These are phyloP conservation scores for Firmiana major DNA, from an alignment of 345 rosid species.

Conservation along the genomic window DNA sequence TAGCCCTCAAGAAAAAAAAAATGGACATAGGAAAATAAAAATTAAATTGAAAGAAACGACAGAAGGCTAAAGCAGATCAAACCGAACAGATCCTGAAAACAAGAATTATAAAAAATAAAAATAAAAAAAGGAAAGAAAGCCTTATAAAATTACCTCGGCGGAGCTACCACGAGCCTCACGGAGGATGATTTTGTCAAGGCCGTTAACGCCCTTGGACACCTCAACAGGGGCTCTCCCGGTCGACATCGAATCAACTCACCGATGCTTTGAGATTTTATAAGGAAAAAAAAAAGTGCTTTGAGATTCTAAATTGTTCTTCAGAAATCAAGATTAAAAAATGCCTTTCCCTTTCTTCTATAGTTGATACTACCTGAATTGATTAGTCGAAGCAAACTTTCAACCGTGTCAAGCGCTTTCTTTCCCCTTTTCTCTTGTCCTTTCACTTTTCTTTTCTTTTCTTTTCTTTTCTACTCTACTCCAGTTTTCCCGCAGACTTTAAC, in stretches of 20 bases:
- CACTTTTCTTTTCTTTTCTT: background rate
- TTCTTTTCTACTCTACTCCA: background rate
- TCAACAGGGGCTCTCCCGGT: conserved; percentile 40
- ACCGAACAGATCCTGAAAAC: background rate
- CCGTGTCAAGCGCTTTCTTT: background rate
- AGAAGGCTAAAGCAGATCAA: conserved; percentile 1
- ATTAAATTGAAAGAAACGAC: background rate
- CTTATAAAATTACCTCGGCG: conserved; percentile 50
- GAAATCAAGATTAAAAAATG: background rate
- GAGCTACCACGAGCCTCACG: conserved; percentile 68
- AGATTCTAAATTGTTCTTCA: background rate
- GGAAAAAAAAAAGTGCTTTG: too few relatives aligned
- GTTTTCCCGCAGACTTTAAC: background rate
- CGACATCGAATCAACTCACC: conserved; percentile 25
- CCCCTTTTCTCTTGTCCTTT: background rate
- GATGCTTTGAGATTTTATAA: too few relatives aligned
- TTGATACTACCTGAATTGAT: background rate
- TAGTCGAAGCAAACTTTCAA: background rate
- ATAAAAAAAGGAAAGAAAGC: too few relatives aligned
- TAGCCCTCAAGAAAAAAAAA: background rate
- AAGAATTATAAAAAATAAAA: background rate
- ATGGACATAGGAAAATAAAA: background rate
- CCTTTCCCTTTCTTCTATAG: background rate
- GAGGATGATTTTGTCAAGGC: conserved; percentile 73
- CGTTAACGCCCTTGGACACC: conserved; percentile 58